These are phyloP conservation scores for Pharus latifolius DNA, from an alignment of 176 grass and related monocot genomes.

Conservation along the genomic window DNA sequence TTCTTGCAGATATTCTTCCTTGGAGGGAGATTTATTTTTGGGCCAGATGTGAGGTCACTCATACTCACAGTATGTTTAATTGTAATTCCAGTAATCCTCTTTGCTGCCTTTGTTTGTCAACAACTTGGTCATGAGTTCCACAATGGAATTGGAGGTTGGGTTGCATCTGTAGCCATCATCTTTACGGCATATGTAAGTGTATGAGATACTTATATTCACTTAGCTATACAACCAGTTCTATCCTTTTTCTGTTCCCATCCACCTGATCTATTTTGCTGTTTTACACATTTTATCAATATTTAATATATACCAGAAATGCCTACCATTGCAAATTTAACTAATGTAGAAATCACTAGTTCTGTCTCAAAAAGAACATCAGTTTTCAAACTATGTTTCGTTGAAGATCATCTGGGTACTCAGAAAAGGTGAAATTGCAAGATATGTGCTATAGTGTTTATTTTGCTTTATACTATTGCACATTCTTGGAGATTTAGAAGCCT, in stretches of 20 bases:
- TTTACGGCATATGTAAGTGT: constrained; percentile 63
- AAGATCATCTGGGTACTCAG: too few relatives aligned
- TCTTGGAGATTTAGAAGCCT: too few relatives aligned
- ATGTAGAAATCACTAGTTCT: too few relatives aligned
- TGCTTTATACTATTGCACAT: too few relatives aligned
- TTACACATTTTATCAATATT: background rate
- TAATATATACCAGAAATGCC: background rate
- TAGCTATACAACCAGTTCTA: background rate
- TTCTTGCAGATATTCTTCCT: constrained; percentile 60
- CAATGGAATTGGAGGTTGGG: constrained; percentile 34
- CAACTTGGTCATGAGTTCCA: constrained; percentile 44
- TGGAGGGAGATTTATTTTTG: constrained; percentile 76
- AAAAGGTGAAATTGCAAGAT: too few relatives aligned
- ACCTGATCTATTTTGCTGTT: background rate
- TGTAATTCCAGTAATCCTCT: constrained; percentile 46
- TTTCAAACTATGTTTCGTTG: too few relatives aligned
- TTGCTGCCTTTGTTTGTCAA: constrained; percentile 40
- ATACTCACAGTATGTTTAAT: constrained; percentile 57
- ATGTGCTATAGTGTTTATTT: too few relatives aligned
- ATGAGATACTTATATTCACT: background rate
- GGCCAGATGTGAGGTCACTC: constrained; percentile 63
- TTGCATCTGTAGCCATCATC: constrained; percentile 32
- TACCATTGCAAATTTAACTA: too few relatives aligned
- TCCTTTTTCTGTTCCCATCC: too few relatives aligned
- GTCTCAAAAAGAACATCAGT: too few relatives aligned